These are phyloP conservation scores for Cadophora sp. DNA, from an alignment of 2,329 filamentous ascomycete genomes.

Conservation along the genomic window DNA sequence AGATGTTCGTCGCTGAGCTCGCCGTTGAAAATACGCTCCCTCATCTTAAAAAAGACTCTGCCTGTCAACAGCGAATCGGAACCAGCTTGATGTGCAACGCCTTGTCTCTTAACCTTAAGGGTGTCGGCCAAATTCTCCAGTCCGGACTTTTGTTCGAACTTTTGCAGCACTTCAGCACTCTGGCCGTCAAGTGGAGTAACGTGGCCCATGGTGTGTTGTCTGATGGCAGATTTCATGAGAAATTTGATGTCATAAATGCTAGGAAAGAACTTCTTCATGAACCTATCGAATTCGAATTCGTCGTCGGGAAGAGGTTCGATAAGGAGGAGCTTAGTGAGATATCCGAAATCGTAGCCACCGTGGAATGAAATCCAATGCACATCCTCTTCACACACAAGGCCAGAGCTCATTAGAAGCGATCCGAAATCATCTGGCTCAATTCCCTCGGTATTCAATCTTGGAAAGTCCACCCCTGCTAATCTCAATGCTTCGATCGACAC, in stretches of 20 bases:
- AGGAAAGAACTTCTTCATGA: slow-evolving; percentile 93
- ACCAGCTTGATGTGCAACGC: slow-evolving; percentile 88
- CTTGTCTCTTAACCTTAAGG: slow-evolving; percentile 87
- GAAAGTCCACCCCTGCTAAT: slow-evolving; percentile 92
- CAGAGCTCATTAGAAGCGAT: slow-evolving; percentile 87
- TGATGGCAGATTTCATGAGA: slow-evolving; percentile 88
- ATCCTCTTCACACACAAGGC: slow-evolving; percentile 84
- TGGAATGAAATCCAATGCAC: slow-evolving; percentile 98
- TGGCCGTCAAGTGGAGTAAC: slow-evolving; percentile 65
- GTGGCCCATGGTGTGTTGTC: slow-evolving; percentile 69
- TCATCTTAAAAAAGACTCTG: slow-evolving; percentile 92
- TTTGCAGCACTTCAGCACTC: slow-evolving; percentile 60
- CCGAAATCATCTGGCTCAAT: slow-evolving; percentile 93
- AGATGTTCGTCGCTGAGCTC: slow-evolving; percentile 81
- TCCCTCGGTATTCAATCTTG: slow-evolving; percentile 81
- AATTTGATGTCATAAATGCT: slow-evolving; percentile 96
- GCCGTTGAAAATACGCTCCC: slow-evolving; percentile 85
- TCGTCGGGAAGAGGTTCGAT: slow-evolving; percentile 85
- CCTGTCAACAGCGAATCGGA: slow-evolving; percentile 94
- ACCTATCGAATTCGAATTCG: slow-evolving; percentile 85
- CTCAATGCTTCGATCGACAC: slow-evolving; percentile 91
- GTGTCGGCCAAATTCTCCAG: slow-evolving; percentile 94
- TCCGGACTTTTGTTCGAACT: slow-evolving; percentile 88
- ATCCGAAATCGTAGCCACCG: slow-evolving; percentile 97
- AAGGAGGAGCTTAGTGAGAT: slow-evolving; percentile 91